Base-by-base conservation (phyloP, 345 rosid species). In the Arabidopsis arenosa region DNA sequence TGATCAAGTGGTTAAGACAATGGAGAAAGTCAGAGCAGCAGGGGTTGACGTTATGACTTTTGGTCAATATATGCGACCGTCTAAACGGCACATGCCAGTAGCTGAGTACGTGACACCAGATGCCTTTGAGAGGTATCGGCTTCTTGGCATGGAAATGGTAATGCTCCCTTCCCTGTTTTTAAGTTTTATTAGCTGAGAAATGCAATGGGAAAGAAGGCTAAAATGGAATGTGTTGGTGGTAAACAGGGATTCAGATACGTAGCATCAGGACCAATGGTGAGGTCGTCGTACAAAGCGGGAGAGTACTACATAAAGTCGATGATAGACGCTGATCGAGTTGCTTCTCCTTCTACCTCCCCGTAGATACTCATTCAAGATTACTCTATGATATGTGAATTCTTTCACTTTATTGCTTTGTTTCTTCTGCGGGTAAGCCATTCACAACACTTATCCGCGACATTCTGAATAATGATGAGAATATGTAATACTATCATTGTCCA, bases 11-110 rank as follows among this genome's bases (percentile, higher is more conserved):
- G 75, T 91, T 55, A 86, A 81, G 63, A 90, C 98, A 6, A 96
- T 93, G 98, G 94, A 93, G 84, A 93, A 87, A 77, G 99, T 96
- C 63, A 87, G 93, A 83, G 94, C 86, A 18, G 97, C 97, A n/a
- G 97, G 96, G 72, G 92, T 93, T 68, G 98, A 96, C 62, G 99
- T 96, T n/a, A 96, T 96, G 86, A 96, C 99, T 3, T 93, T 96
- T 65, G 99, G 99, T 30, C 99, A 96, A 54, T 96, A 95, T 63
- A 96, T 96, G 99, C 86, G 99, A 82, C 99, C 98, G 0, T 93
- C 99, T 17, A 96, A 90, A 81, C 94, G 96, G 36, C 99, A 93
- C 69, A 96, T 93, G 99, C 96, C 94, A 0, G 98, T 93, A 10
- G 88, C 94, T 72, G 99, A 93, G 76, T 96, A 93, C 77, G 88